phyloP scores from a whole-genome alignment of 73 alveolate species.

The Urostyla sp. region DNA sequence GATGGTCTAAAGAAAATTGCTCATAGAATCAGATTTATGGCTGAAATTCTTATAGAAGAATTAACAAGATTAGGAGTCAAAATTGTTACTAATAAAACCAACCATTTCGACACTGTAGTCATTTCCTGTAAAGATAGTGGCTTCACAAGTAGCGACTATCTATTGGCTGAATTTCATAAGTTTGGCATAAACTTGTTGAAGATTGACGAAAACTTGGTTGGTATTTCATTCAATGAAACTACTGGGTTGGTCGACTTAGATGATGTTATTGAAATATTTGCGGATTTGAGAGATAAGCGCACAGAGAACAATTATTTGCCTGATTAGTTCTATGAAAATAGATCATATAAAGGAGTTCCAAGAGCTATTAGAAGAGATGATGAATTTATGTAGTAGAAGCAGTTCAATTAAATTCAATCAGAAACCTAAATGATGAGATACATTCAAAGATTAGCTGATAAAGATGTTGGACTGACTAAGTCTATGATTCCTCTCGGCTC shows the following conservation, averaged over 20 bases:
- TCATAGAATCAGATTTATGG: slow-evolving; percentile 70
- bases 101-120: slow-evolving; percentile 76
- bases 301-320: slow-evolving; percentile 1
- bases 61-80: slow-evolving; percentile 52
- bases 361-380: slow-evolving; percentile 41
- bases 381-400: slow-evolving; percentile 68
- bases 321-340: slow-evolving; percentile 12
- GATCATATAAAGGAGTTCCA: slow-evolving; percentile 7
- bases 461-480: slow-evolving; percentile 77
- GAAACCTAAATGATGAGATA: slow-evolving; percentile 95
- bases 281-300: slow-evolving; percentile 41
- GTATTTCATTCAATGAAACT: slow-evolving; percentile 88
- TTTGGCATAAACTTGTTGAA: slow-evolving; percentile 81
- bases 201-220: slow-evolving; percentile 60
- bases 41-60: slow-evolving; percentile 54
- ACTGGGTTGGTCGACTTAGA: slow-evolving; percentile 76
- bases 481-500: slow-evolving; percentile 93
- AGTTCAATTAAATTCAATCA: slow-evolving; percentile 78
- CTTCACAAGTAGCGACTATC: slow-evolving; percentile 19
- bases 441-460: slow-evolving; percentile 80
- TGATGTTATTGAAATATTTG: slow-evolving; percentile 59
- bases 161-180: slow-evolving; percentile 43
- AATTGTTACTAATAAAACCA: slow-evolving; percentile 26
- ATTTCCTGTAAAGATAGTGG: slow-evolving; percentile 36
- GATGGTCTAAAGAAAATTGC: slow-evolving; percentile 86